Base-by-base conservation (phyloP, 2,329 filamentous ascomycete genomes). In the Nemania abortiva region DNA sequence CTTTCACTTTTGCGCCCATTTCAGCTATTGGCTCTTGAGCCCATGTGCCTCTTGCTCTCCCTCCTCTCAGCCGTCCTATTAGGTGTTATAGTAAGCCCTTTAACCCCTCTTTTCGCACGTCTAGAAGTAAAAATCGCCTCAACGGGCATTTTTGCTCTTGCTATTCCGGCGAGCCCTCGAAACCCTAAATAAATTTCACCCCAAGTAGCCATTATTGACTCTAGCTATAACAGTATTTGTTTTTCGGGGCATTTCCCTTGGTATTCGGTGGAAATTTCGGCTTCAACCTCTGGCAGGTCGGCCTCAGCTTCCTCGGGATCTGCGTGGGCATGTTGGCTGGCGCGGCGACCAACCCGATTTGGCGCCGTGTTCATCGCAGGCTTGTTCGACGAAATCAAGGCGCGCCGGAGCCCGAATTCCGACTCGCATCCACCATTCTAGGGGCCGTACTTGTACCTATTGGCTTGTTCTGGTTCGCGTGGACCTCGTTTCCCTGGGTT, bases 391-490 rank as follows among this genome's bases (percentile, higher is more conserved):
- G 78, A 73, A 82, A 86, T 68, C 75, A 82, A 64, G 88, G 87
- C 6, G 84, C 87, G 57, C 91, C 89, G 68, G 93, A 97, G 84
- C 95, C 95, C 9, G 95, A 98, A 82, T 97, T 92, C 82, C 89
- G 94, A 69, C 86, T 98, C 39, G 92, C 93, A 6, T 89, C 93
- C 39, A 88, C 90, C 22, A 91, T 95, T 60, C 78, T 86, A 7
- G 95, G 95, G n/a, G 90, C 90, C 0, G 81, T 94, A 53, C 81
- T 97, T 10, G 93, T 96, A 37, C 93, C 94, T 5, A 84, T 92
- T 65, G 93, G 93, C 6, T 82, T 98, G 18, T 97, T 98, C 80
- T 92, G 93, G 82, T 97, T 97, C 81, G 94, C 89, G 9, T 97
- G 94, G 92, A 94, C 92, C 4, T 91, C 92, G 15, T 95, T 90